Conservation (phyloP, 352 stramenopile genomes). For the Elongisporangium senticosum region DNA sequence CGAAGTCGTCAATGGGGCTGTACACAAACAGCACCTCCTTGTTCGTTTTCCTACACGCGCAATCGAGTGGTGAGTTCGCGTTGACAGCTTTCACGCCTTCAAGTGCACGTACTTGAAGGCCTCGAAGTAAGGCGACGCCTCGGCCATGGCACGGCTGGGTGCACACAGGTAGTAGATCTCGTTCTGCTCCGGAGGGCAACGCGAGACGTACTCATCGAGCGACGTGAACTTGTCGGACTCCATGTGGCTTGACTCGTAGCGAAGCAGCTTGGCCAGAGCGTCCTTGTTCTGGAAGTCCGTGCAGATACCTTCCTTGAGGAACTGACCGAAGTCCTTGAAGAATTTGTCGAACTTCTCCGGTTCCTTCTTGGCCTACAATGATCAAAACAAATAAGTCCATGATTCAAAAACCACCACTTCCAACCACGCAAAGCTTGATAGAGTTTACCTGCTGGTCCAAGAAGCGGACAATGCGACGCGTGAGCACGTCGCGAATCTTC, state of each 20-base stretch:
- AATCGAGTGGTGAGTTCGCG: slow-evolving; percentile 3
- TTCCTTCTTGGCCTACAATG: slow-evolving; percentile 88
- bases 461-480: slow-evolving; percentile 88
- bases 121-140: slow-evolving; percentile 98
- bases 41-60: slow-evolving; percentile 64
- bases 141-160: slow-evolving; percentile 92
- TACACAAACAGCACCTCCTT: slow-evolving; percentile 99
- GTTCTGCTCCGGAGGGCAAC: slow-evolving; percentile 94
- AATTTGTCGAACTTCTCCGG: slow-evolving; percentile 96
- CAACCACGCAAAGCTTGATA: background rate
- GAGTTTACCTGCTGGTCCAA: slow-evolving; percentile 61
- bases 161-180: slow-evolving; percentile 99
- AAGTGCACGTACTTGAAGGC: slow-evolving; percentile 91
- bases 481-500: slow-evolving; percentile 97
- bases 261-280: slow-evolving; percentile 95
- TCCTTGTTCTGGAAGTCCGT: slow-evolving; percentile 90
- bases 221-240: slow-evolving; percentile 90
- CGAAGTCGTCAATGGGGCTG: slow-evolving; percentile 98
- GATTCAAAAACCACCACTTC: background rate
- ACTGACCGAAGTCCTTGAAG: slow-evolving; percentile 96
- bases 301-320: slow-evolving; percentile 98
- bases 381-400: background rate
- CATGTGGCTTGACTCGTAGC: slow-evolving; percentile 96
- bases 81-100: background rate
- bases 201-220: slow-evolving; percentile 98